phyloP scores from a whole-genome alignment of 129 eudicot species.

The Escallonia herrerae region DNA sequence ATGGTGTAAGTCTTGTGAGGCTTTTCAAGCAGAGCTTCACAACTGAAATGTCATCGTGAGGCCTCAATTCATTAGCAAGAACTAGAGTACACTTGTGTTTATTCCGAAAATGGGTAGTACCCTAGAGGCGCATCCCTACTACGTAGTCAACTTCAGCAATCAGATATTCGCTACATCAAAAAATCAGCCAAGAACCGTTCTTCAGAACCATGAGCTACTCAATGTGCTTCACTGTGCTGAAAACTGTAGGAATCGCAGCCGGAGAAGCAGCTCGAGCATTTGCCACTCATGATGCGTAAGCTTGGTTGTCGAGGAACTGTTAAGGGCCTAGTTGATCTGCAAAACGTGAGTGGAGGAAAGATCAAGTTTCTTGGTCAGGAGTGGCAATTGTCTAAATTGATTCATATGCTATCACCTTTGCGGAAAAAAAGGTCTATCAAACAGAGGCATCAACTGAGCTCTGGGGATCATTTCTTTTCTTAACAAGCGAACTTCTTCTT shows the following conservation, averaged over 20 bases:
- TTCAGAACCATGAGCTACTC: neutral
- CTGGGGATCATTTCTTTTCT: slow-evolving; percentile 87
- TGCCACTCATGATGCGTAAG: slow-evolving; percentile 24
- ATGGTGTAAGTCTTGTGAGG: too few relatives aligned
- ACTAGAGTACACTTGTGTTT: too few relatives aligned
- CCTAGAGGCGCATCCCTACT: too few relatives aligned
- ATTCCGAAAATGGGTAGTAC: too few relatives aligned
- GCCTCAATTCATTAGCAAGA: too few relatives aligned
- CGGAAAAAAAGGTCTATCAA: slow-evolving; percentile 69
- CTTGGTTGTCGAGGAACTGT: slow-evolving; percentile 58
- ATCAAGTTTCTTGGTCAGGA: neutral
- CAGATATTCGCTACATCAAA: neutral
- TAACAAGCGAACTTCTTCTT: slow-evolving; percentile 69
- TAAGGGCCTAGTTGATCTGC: slow-evolving; percentile 63
- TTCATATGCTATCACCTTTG: slow-evolving; percentile 43
- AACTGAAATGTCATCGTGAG: too few relatives aligned
- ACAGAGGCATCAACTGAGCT: slow-evolving; percentile 84
- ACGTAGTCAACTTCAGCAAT: too few relatives aligned
- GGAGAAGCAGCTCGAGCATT: slow-evolving; percentile 31
- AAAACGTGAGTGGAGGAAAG: neutral
- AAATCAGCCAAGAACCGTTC: neutral
- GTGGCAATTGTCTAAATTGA: neutral
- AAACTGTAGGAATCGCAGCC: slow-evolving; percentile 31
- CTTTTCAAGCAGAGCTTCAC: too few relatives aligned
- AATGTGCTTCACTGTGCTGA: slow-evolving; percentile 34